Base-by-base conservation (phyloP, 1,284 basidiomycete species). In the Moesziomyces sp. region DNA sequence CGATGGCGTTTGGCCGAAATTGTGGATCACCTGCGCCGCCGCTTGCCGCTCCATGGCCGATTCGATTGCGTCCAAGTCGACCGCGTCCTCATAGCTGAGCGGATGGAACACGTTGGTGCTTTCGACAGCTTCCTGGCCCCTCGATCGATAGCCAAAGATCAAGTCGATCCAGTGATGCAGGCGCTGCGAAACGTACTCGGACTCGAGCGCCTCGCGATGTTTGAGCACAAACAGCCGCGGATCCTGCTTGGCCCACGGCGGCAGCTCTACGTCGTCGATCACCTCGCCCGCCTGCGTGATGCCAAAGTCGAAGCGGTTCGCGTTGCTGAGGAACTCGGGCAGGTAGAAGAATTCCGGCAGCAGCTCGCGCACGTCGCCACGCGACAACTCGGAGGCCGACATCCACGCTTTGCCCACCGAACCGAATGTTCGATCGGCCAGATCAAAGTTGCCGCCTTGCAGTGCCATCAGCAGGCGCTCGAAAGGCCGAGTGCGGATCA, bases 11-110 rank as follows among this genome's bases (percentile, higher is more conserved):
- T 78, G 62, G 8, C 68, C 62, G 46, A 93, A 96, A 74, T 96
- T 97, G 85, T 97, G 94, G 48, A 98, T 97, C 72, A 95, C 96
- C 5, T 94, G 93, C 9, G 95, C 92, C 2, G 93, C 93, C 0
- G 94, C 94, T 77, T 94, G 93, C 43, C 92, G 89, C 85, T 98
- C 93, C 23, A 92, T 86, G 48, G 93, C 90, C 78, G 96, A 92
- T 24, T 89, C 89, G 35, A 97, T 92, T 0, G 92, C 90, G 3
- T 94, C 78, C 2, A 83, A 58, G 46, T 81, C 76, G n/a, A 81
- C 69, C 10, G 52, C 67, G 47, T 71, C 93, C 76, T 96, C 93
- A 81, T 98, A 98, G 35, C 93, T 96, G 45, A 97, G 86, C 0
- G 94, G 95, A 84, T 97, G 95, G 86, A 94, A 97, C 16, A 92